Evolutionary conservation across 1,284 basidiomycete genomes (phyloP).

Genomic region (Trametes hirsuta): DNA sequence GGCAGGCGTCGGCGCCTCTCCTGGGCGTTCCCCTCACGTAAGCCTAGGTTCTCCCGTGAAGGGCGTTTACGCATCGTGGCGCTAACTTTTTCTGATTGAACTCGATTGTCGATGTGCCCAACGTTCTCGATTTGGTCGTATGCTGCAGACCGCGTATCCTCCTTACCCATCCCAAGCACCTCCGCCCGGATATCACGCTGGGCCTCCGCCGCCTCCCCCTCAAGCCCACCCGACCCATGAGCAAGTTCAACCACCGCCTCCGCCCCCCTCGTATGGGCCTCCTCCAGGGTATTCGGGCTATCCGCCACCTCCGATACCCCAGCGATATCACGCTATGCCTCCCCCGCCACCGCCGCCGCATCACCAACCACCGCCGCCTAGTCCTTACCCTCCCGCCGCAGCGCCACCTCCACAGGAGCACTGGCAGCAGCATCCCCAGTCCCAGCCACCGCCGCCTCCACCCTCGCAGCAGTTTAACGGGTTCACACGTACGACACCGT

Average conservation of each 20-base stretch:
- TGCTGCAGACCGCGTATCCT: conserved; percentile 32
- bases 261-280: conserved; percentile 26
- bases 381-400: conserved; percentile 35
- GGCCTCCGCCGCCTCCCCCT: conserved; percentile 18
- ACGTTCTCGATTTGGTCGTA: conserved; percentile 21
- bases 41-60: conserved; percentile 33
- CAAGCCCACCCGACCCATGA: conserved; percentile 28
- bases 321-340: conserved; percentile 30
- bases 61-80: conserved; percentile 28
- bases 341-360: conserved; percentile 29
- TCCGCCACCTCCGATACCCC: conserved; percentile 29
- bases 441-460: conserved; percentile 25
- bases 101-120: conserved; percentile 23
- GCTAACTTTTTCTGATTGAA: conserved; percentile 27
- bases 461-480: conserved; percentile 27
- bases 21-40: conserved; percentile 42
- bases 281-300: conserved; percentile 29
- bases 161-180: conserved; percentile 34
- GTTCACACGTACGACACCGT: conserved; percentile 31
- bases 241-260: conserved; percentile 25
- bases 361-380: conserved; percentile 32
- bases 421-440: conserved; percentile 38
- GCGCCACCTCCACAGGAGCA: conserved; percentile 34
- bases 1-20: conserved; percentile 37
- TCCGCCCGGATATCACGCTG: conserved; percentile 30